Conservation (phyloP, 768 basidiomycete genomes). For the Leccinum subgranulosum region DNA sequence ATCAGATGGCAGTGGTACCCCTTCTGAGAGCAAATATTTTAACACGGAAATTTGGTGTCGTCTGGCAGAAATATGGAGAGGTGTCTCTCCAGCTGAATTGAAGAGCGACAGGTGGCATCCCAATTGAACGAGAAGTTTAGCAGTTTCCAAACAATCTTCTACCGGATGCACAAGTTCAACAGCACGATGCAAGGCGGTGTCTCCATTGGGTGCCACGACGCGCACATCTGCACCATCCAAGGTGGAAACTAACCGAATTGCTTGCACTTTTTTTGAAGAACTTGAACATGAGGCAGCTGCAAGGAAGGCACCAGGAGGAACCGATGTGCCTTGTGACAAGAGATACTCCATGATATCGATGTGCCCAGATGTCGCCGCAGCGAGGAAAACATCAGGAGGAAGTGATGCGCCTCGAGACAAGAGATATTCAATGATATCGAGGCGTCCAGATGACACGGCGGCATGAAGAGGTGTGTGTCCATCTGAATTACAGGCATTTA, state of each 20-base stretch:
- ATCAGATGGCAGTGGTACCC: neutral
- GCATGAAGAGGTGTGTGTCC: no score
- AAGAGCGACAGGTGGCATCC: neutral
- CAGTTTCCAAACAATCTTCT: neutral
- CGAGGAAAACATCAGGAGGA: no score
- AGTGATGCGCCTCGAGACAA: no score
- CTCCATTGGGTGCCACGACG: neutral
- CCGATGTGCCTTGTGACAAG: neutral
- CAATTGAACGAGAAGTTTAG: neutral
- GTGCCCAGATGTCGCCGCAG: no score
- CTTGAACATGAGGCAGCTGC: neutral
- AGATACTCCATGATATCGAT: neutral
- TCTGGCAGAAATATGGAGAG: neutral
- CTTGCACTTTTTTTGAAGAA: neutral
- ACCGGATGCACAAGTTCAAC: neutral
- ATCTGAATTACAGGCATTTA: no score
- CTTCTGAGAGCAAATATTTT: neutral
- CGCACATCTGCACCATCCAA: neutral
- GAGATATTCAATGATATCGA: no score
- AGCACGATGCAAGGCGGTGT: neutral
- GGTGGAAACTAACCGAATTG: neutral
- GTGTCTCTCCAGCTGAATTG: neutral
- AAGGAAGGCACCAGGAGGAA: neutral
- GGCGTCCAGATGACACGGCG: no score
- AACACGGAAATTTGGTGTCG: neutral